Conservation (phyloP, 768 basidiomycete genomes). For the Russula compacta region DNA sequence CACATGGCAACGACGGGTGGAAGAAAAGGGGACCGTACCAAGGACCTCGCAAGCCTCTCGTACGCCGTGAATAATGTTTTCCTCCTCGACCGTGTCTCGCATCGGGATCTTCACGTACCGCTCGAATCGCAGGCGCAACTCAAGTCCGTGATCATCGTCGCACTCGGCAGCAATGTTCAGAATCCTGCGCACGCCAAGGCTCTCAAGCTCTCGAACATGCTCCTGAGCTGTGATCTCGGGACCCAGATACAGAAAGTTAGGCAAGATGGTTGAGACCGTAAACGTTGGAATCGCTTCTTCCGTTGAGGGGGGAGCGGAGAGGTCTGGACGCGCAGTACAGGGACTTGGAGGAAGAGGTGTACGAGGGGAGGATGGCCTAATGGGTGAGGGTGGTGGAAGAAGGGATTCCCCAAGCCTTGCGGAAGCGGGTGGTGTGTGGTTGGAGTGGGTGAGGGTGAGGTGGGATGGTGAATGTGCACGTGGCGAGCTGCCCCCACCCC, state of each 20-base stretch:
- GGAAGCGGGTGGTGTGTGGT: constrained; percentile 45
- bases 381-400: constrained; percentile 27
- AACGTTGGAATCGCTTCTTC: constrained; percentile 60
- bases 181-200: constrained; percentile 76
- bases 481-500: constrained; percentile 13
- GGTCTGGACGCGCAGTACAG: constrained; percentile 53
- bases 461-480: constrained; percentile 47
- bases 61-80: constrained; percentile 72
- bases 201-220: constrained; percentile 66
- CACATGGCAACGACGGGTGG: neutral
- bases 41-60: constrained; percentile 79
- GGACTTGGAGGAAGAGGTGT: constrained; percentile 47
- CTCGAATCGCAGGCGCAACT: constrained; percentile 63
- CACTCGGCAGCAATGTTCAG: constrained; percentile 90
- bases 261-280: constrained; percentile 83
- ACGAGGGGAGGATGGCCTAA: constrained; percentile 29
- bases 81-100: constrained; percentile 94
- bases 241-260: constrained; percentile 84
- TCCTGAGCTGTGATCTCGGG: constrained; percentile 71
- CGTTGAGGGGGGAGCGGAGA: constrained; percentile 49
- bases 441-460: constrained; percentile 50
- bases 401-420: constrained; percentile 38
- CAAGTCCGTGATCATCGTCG: constrained; percentile 70
- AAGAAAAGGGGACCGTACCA: constrained; percentile 43
- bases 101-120: constrained; percentile 83